phyloP scores from a whole-genome alignment of 306 rosid genomes.

The Hippophae tibetana region DNA sequence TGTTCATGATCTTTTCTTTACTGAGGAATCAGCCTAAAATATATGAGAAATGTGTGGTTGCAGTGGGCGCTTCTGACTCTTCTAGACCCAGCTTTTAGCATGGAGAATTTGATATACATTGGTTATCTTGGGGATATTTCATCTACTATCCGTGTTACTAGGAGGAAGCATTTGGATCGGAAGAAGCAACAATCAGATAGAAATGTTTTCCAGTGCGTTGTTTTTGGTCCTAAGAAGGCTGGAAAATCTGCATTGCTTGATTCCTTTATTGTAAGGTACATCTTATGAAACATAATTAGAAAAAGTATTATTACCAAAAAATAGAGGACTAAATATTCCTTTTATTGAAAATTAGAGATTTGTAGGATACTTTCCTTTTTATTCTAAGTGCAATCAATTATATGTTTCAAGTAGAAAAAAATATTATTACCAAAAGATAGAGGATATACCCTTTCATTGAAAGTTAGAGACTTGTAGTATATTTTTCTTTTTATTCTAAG shows the following conservation, averaged over 20 bases:
- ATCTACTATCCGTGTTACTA: slow-evolving; percentile 71
- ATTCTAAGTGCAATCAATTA: no score
- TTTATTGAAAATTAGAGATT: no score
- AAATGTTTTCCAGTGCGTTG: slow-evolving; percentile 81
- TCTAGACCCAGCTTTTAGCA: slow-evolving; percentile 60
- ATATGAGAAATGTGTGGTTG: slow-evolving; percentile 13
- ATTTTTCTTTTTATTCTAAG: no score
- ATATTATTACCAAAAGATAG: no score
- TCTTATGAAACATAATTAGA: slow-evolving; percentile 3
- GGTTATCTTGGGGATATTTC: slow-evolving; percentile 69
- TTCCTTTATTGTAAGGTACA: slow-evolving; percentile 72
- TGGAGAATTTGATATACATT: slow-evolving; percentile 87
- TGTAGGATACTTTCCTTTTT: no score
- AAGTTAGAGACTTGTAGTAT: no score
- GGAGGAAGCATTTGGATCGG: slow-evolving; percentile 74
- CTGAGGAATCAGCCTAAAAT: background rate
- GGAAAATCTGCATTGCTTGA: slow-evolving; percentile 88
- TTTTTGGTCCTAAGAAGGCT: slow-evolving; percentile 86
- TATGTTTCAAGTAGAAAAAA: no score
- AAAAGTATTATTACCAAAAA: background rate
- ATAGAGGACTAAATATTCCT: no score
- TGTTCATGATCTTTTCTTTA: background rate
- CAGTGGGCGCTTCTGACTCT: slow-evolving; percentile 99
- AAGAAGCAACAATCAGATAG: slow-evolving; percentile 80
- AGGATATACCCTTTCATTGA: no score